A percentile compares a stretch with the other conserved stretches of the same genome.
phyloP scores from a whole-genome alignment of 345 rosid species.

The Populus tremula region DNA sequence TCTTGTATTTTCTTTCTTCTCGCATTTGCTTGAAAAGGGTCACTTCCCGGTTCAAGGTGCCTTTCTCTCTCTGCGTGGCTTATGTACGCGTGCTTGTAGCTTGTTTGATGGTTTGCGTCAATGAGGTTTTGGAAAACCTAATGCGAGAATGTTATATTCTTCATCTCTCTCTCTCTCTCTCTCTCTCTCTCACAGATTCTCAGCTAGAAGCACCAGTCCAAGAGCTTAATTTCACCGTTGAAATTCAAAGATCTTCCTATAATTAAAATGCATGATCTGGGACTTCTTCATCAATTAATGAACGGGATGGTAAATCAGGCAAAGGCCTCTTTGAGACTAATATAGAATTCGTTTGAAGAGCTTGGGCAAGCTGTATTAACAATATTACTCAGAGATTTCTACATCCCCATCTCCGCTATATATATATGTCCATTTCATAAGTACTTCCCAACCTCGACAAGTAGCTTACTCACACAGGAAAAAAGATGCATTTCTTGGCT shows the following conservation, averaged over 20 bases:
- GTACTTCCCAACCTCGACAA: conserved; percentile 22
- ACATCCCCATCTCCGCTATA: conserved; percentile 23
- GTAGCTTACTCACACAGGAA: conserved; percentile 29
- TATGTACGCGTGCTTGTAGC: no score
- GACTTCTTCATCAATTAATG: no score
- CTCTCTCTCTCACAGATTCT: conserved; percentile 16
- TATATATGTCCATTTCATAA: conserved; percentile 44
- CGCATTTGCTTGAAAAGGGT: conserved; percentile 22
- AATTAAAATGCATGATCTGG: no score
- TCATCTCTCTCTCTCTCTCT: not conserved
- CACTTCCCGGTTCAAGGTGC: conserved; percentile 35
- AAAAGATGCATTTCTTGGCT: conserved; percentile 38
- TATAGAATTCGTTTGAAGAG: conserved; percentile 33
- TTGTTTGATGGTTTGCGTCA: no score
- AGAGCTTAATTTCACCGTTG: conserved; percentile 30
- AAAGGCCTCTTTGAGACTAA: conserved; percentile 32
- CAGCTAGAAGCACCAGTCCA: conserved; percentile 16
- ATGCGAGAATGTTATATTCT: no score
- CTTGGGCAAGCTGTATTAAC: conserved; percentile 20
- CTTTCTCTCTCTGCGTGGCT: no score
- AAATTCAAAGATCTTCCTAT: conserved; percentile 18
- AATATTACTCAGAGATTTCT: not conserved
- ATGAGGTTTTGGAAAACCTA: no score
- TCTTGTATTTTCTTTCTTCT: conserved; percentile 27
- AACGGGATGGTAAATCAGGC: conserved; percentile 7